Percentiles rank a stretch among this genome's conserved stretches.
These are phyloP conservation scores for Talaromyces funiculosus DNA, from an alignment of 2,329 filamentous ascomycete genomes.

Conservation along the genomic window DNA sequence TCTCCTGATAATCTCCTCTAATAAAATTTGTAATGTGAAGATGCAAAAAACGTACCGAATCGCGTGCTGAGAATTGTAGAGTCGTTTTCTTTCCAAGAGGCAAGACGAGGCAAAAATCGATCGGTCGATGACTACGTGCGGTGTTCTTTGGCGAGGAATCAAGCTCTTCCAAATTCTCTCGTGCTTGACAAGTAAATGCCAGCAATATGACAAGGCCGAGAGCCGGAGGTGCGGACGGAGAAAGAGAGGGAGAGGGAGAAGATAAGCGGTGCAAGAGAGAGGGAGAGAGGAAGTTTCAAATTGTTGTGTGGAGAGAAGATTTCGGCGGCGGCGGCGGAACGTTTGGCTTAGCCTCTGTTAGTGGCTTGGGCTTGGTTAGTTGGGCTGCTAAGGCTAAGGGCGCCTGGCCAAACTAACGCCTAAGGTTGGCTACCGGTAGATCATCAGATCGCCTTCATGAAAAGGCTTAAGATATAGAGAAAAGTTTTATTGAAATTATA, in stretches of 20 bases:
- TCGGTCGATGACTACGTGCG: not conserved
- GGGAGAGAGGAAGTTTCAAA: slow-evolving; percentile 1
- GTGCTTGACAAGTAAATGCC: slow-evolving; percentile 50
- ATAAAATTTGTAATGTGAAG: not conserved
- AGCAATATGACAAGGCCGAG: slow-evolving; percentile 32
- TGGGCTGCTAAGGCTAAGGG: not conserved
- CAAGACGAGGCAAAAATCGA: not conserved
- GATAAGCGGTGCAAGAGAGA: slow-evolving; percentile 12
- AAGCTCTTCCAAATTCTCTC: slow-evolving; percentile 28
- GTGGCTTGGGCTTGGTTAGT: not conserved
- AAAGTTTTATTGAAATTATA: not conserved
- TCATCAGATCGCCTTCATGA: not conserved
- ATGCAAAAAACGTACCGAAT: not conserved
- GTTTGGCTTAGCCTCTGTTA: not conserved
- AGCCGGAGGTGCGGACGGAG: slow-evolving; percentile 22
- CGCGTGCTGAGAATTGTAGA: not conserved
- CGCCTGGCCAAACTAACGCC: not conserved
- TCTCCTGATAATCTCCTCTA: not conserved
- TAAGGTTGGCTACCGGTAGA: not conserved
- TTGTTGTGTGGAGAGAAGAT: slow-evolving; percentile 6
- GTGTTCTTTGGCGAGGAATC: slow-evolving; percentile 17
- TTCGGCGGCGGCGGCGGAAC: slow-evolving; percentile 3
- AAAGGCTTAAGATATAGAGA: too few species aligned
- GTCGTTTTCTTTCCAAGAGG: not conserved
- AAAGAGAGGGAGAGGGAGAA: slow-evolving; percentile 21